Evolutionary conservation across 1,284 basidiomycete genomes (phyloP).

Genomic region (Sphagnurus paluster): DNA sequence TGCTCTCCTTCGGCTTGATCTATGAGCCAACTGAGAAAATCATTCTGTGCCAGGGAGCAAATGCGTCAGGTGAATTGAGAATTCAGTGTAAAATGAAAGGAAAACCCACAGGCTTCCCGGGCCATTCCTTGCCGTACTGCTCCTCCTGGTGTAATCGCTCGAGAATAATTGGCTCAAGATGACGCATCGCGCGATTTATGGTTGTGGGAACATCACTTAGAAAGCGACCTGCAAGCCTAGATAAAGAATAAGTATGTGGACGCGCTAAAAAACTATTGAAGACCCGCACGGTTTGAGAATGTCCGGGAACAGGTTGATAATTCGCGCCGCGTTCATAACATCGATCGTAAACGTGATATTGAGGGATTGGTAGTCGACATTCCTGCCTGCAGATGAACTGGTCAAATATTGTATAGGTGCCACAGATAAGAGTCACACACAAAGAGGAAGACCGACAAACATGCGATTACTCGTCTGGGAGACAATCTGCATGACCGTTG

Average conservation of each 20-base stretch:
- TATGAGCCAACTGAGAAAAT: constrained; percentile 39
- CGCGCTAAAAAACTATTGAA: no score
- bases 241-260: no score
- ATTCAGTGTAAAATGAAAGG: neutral
- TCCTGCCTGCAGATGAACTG: constrained; percentile 6
- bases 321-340: constrained; percentile 8
- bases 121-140: no score
- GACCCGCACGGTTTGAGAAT: constrained; percentile 18
- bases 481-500: constrained; percentile 33
- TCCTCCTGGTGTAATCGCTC: no score
- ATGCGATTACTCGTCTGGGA: constrained; percentile 35
- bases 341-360: constrained; percentile 15
- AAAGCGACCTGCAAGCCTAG: no score
- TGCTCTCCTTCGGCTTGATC: constrained; percentile 26
- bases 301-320: constrained; percentile 14
- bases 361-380: constrained; percentile 15
- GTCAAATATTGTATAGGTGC: neutral
- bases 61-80: no score
- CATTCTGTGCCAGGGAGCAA: no score
- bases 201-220: no score
- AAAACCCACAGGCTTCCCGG: neutral
- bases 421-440: constrained; percentile 22
- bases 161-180: no score
- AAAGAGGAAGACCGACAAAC: constrained; percentile 41
- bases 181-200: no score